Base-by-base conservation (phyloP, 306 rosid genomes). In the Cajanus cajan region DNA sequence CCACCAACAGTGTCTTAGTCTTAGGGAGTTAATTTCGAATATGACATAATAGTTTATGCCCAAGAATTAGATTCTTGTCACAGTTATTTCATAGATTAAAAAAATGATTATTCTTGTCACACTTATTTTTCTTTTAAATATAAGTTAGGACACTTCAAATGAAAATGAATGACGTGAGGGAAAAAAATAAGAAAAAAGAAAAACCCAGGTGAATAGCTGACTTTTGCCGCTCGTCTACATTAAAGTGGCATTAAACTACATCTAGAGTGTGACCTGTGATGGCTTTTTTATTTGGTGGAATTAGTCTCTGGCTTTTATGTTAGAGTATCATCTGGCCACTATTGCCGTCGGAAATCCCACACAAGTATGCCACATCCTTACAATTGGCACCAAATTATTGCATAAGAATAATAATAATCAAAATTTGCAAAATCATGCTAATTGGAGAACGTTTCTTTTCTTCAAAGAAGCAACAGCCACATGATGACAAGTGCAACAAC, bases 331-430 rank as follows among this genome's bases (percentile, higher is more conserved):
- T 62, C 77, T 79, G 82, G 77, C 73, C 44, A 65, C 28, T 40
- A 50, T 59, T 76, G 87, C 80, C 81, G 74, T 77, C 78, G 36
- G 70, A 47, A 78, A 73, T 76, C 68, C 85, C 78, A 47, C 47
- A 21, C 55, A 62, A 78, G 68, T 28, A 83, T 50, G 2, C 62
- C 54, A 11, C 73, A 4, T 21, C 78, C 18, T 34, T 65, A 57
- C 24, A 43, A 74, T 67, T 61, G 47, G 39, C 50, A 45, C 1
- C 36, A 50, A 36, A 16, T 0, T 40, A 24, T 47, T 50, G 40
- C 72, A 13, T 82, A 52, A 54, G 34, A 77, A 52, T 69, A 44
- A 71, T 22, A 61, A 52, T 41, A 51, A 66, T 22, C 14, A 16
- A n/a, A n/a, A 5, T 77, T 11, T 76, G 16, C 19, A 55, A 55